These are phyloP conservation scores for Sanguinoderma infundibulare DNA, from an alignment of 1,284 basidiomycete species.

Conservation along the genomic window DNA sequence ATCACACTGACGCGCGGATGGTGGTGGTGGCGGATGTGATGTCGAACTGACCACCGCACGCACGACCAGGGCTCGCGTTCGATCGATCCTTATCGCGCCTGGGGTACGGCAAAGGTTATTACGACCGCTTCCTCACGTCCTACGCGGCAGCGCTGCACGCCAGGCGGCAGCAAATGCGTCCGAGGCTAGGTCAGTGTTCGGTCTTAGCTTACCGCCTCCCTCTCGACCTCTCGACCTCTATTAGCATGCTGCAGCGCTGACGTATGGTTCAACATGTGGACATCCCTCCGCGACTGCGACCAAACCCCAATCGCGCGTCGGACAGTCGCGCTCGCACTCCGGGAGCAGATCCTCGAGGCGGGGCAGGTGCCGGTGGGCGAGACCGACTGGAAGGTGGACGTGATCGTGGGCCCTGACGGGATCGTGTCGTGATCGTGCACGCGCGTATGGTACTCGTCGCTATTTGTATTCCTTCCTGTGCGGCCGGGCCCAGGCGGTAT, in stretches of 20 bases:
- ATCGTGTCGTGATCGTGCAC: slow-evolving; percentile 22
- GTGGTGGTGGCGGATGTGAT: too few species aligned
- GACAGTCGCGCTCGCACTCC: slow-evolving; percentile 65
- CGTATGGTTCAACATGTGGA: background rate
- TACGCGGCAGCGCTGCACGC: slow-evolving; percentile 41
- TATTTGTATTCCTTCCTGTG: too few species aligned
- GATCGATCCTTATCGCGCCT: slow-evolving; percentile 71
- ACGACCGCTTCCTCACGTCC: slow-evolving; percentile 69
- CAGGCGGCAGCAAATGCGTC: slow-evolving; percentile 13
- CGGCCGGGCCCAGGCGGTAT: too few species aligned
- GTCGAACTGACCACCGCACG: background rate
- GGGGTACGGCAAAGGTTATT: slow-evolving; percentile 83
- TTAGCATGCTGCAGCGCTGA: too few species aligned
- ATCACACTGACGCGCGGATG: too few species aligned
- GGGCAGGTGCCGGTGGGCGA: slow-evolving; percentile 58
- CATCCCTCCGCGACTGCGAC: background rate
- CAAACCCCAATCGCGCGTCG: background rate
- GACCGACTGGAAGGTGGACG: slow-evolving; percentile 72
- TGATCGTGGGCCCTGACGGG: slow-evolving; percentile 61
- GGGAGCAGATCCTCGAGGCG: slow-evolving; percentile 65
- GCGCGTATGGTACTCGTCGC: too few species aligned
- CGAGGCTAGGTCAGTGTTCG: slow-evolving; percentile 20
- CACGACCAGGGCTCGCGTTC: slow-evolving; percentile 75
- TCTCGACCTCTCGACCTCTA: background rate
- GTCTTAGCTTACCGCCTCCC: too few species aligned